Evolutionary conservation across 2,329 filamentous ascomycete species (phyloP).

Genomic region (Trichoderma breve): DNA sequence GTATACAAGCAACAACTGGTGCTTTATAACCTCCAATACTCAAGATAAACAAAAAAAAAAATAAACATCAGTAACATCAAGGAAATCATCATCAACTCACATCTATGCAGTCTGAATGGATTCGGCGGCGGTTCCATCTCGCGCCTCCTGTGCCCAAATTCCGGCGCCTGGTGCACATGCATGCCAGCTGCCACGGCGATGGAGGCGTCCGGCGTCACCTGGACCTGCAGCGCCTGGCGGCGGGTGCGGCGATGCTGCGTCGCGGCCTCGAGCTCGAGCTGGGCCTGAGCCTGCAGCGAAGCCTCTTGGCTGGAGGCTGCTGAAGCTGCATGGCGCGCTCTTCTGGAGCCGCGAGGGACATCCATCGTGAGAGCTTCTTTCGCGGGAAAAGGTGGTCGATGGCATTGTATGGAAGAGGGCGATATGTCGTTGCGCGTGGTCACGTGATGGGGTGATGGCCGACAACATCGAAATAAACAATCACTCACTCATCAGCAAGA

Average conservation of each 20-base stretch:
- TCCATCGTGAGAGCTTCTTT: constrained; percentile 27
- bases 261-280: constrained; percentile 17
- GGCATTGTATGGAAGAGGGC: not conserved
- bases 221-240: constrained; percentile 22
- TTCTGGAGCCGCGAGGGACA: constrained; percentile 32
- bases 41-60: not conserved
- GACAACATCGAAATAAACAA: not conserved
- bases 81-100: constrained; percentile 27
- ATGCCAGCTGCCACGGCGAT: constrained; percentile 3
- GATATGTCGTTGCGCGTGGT: not conserved
- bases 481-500: not conserved
- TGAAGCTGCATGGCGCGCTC: constrained; percentile 33
- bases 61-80: not conserved
- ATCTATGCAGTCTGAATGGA: constrained; percentile 39
- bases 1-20: not conserved
- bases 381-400: not conserved
- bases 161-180: constrained; percentile 27
- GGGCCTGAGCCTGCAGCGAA: constrained; percentile 13
- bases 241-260: constrained; percentile 10
- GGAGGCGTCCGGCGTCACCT: constrained; percentile 17
- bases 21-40: not conserved
- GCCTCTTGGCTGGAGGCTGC: constrained; percentile 22
- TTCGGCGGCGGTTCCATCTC: constrained; percentile 29
- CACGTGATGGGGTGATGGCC: not conserved
- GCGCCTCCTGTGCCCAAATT: constrained; percentile 26